Evolutionary conservation across 192 early-diverging fungal species (phyloP), one percentile per base, ranked within the genome.

Genomic region (Backusella psychrophila): DNA sequence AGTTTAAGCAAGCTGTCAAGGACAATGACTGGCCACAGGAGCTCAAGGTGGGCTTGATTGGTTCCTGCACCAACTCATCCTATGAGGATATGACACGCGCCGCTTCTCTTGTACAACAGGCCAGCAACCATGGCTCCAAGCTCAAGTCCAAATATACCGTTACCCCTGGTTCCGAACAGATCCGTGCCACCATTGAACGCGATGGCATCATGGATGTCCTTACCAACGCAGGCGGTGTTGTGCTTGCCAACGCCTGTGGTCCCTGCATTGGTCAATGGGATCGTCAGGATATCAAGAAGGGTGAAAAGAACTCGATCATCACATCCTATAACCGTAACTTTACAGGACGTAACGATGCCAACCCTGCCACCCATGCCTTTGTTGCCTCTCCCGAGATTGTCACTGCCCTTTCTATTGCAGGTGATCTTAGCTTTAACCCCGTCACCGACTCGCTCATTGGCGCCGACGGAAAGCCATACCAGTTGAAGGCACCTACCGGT

Each of bases 301-400:
- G 96, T 80, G 94, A 94, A 56, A 93, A 93, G 87, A 99, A 99
- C 91, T 94, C 95, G 14, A 99, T 99, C 87, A 90, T 99, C 83
- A 99, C 96, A 80, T 97, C 96, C 67, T 99, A 97, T 91, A 99
- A 99, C 93, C 93, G 97, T 85, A 99, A 99, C 93, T 99, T 99
- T 84, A 97, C 96, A 63, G 97, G 95, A 69, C 95, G 97, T 91
- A 99, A 99, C 88, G 97, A 99, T 86, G 95, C 93, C 82, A 97
- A 97, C 92, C 96, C 97, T 53, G 89, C 91, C 71, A 99, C 97
- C 77, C 96, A 97, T 84, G 93, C 94, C 76, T 99, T 99, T 78
- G 96, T 99, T 66, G 92, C 97, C 79, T 94, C 92, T 34, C 97
- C 97, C 67, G 97, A 99, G 69, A 83, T 83, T 52, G 96, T 97